A percentile compares a stretch with the other conserved stretches of the same genome.
Conservation (phyloP, 2,329 filamentous ascomycete genomes). For the Aspergillus ustus region DNA sequence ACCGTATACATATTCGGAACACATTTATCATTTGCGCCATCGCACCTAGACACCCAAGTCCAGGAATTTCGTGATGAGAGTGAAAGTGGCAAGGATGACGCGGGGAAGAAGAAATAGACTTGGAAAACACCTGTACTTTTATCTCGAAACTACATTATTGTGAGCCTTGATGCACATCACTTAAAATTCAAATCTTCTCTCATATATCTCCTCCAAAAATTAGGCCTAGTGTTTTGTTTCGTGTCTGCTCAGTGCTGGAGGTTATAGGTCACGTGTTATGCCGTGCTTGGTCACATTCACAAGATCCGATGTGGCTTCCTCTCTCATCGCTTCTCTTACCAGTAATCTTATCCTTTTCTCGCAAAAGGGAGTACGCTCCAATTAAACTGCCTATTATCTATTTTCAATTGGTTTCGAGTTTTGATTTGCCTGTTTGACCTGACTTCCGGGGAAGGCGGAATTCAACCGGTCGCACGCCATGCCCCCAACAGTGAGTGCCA, state of each 20-base stretch:
- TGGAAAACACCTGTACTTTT: conserved; percentile 28
- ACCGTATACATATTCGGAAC: background rate
- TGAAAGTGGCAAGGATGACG: conserved; percentile 6
- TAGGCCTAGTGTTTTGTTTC: background rate
- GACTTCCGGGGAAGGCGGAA: conserved; percentile 8
- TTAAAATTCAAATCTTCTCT: conserved; percentile 17
- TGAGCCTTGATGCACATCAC: conserved; percentile 17
- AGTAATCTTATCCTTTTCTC: background rate
- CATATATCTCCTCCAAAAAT: background rate
- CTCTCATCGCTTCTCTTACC: background rate
- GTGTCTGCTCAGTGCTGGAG: background rate
- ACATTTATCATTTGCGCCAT: background rate
- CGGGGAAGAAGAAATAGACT: conserved; percentile 16
- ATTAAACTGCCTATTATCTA: background rate
- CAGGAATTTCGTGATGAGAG: background rate
- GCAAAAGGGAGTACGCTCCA: background rate
- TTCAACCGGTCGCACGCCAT: conserved; percentile 28
- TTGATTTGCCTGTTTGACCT: conserved; percentile 11
- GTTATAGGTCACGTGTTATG: background rate
- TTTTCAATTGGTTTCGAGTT: background rate
- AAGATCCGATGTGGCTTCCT: conserved; percentile 7
- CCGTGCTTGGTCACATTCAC: conserved; percentile 6
- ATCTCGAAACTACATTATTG: conserved; percentile 22
- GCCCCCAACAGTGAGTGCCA: conserved; percentile 41
- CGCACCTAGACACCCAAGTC: background rate